phyloP scores from a whole-genome alignment of 192 early-diverging fungal genomes.

The Backusella liffmaniae region DNA sequence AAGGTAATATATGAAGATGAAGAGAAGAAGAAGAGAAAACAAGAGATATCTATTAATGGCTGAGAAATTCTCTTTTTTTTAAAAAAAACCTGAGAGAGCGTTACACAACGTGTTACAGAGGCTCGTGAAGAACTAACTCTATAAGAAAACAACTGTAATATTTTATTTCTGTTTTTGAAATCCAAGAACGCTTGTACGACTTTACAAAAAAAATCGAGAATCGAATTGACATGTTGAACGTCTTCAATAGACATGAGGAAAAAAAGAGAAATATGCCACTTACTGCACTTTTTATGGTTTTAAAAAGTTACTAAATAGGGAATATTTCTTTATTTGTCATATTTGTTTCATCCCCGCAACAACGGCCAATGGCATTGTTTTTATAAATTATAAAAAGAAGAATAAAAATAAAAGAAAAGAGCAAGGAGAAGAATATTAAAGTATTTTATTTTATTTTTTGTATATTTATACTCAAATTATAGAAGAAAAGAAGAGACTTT shows the following conservation, averaged over 20 bases:
- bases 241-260: neutral
- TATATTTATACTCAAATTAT: neutral
- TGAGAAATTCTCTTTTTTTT: neutral
- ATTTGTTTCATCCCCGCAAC: neutral
- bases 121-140: slow-evolving; percentile 12
- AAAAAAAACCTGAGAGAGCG: neutral
- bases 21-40: neutral
- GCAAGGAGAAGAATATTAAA: neutral
- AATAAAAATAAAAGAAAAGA: neutral
- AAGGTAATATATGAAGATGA: neutral
- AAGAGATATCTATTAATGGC: neutral
- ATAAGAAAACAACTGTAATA: neutral
- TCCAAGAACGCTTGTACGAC: neutral
- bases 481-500: neutral
- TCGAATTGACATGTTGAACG: neutral
- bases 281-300: neutral
- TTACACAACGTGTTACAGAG: neutral
- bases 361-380: neutral
- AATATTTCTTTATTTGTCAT: neutral
- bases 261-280: neutral
- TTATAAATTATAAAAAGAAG: neutral
- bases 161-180: slow-evolving; percentile 1
- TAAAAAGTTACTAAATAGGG: neutral
- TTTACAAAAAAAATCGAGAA: neutral
- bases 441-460: neutral